Percentiles rank a stretch among this genome's conserved stretches.
These are phyloP conservation scores for Datura wrightii DNA, from an alignment of 257 asterid species.

Conservation along the genomic window DNA sequence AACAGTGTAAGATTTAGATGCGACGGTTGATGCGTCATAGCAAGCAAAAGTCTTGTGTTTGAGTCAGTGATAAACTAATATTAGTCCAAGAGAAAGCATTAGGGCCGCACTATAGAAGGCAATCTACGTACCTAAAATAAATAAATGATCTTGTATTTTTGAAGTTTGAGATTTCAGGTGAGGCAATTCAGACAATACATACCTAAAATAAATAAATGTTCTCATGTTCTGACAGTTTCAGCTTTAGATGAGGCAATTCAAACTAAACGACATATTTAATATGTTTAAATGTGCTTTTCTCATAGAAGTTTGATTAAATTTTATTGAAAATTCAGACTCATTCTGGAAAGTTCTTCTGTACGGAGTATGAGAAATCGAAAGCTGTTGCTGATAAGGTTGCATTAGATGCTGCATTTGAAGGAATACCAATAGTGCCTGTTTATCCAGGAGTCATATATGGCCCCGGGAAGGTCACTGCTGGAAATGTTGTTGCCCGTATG, in stretches of 20 bases:
- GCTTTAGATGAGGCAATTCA: constrained; percentile 22
- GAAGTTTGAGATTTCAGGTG: neutral
- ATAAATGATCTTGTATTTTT: neutral
- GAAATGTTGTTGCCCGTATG: constrained; percentile 76
- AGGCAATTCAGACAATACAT: neutral
- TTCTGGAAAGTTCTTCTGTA: constrained; percentile 62
- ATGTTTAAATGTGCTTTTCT: neutral
- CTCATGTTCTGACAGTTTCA: neutral
- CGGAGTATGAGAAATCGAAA: constrained; percentile 92
- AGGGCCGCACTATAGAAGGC: neutral
- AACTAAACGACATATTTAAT: neutral
- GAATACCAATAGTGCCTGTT: constrained; percentile 76
- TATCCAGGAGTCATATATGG: constrained; percentile 98
- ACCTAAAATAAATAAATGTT: neutral
- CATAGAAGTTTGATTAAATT: neutral
- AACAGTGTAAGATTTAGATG: neutral
- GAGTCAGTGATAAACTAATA: neutral
- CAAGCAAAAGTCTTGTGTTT: neutral
- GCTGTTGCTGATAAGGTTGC: constrained; percentile 78
- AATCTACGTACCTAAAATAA: neutral
- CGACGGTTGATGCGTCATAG: neutral
- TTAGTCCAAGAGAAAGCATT: neutral
- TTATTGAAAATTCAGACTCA: constrained; percentile 55
- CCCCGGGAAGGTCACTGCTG: constrained; percentile 83
- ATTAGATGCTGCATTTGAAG: constrained; percentile 77